phyloP scores from a whole-genome alignment of 768 basidiomycete genomes.

The Russula brevipes region DNA sequence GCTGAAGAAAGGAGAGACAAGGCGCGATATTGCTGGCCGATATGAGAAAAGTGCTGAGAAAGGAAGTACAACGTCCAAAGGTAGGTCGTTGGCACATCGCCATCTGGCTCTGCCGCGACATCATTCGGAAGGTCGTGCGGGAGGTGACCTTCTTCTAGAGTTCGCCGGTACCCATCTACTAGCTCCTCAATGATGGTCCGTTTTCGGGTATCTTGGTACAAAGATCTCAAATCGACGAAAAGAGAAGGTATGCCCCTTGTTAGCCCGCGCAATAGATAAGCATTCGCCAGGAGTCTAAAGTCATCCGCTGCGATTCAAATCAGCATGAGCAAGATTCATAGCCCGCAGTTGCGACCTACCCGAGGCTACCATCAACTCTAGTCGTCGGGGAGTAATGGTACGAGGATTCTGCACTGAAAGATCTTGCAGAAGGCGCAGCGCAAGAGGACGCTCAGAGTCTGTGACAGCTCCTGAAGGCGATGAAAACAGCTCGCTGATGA shows the following conservation, averaged over 20 bases:
- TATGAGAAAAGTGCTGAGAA: slow-evolving; percentile 77
- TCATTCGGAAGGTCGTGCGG: slow-evolving; percentile 9
- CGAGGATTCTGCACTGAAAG: slow-evolving; percentile 60
- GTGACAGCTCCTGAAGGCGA: slow-evolving; percentile 35
- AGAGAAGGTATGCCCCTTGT: slow-evolving; percentile 87
- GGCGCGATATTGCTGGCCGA: slow-evolving; percentile 46
- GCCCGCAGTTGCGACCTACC: slow-evolving; percentile 32
- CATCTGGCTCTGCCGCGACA: slow-evolving; percentile 15
- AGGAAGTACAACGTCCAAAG: slow-evolving; percentile 97
- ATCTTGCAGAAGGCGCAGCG: slow-evolving; percentile 52
- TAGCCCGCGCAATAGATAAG: slow-evolving; percentile 67
- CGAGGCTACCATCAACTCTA: slow-evolving; percentile 63
- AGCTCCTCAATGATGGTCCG: slow-evolving; percentile 63
- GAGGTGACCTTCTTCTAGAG: slow-evolving; percentile 32
- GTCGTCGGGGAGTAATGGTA: slow-evolving; percentile 64
- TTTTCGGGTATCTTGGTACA: slow-evolving; percentile 67
- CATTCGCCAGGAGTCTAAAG: slow-evolving; percentile 58
- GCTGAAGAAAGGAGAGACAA: slow-evolving; percentile 61
- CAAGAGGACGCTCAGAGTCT: slow-evolving; percentile 47
- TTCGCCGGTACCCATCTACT: slow-evolving; percentile 46
- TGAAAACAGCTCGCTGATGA: neutral
- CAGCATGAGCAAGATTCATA: neutral
- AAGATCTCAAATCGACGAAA: slow-evolving; percentile 84
- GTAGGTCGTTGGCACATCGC: slow-evolving; percentile 71
- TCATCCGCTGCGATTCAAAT: slow-evolving; percentile 44